Evolutionary conservation across 2,329 filamentous ascomycete species (phyloP).

Genomic region (Botrytis sinoallii): DNA sequence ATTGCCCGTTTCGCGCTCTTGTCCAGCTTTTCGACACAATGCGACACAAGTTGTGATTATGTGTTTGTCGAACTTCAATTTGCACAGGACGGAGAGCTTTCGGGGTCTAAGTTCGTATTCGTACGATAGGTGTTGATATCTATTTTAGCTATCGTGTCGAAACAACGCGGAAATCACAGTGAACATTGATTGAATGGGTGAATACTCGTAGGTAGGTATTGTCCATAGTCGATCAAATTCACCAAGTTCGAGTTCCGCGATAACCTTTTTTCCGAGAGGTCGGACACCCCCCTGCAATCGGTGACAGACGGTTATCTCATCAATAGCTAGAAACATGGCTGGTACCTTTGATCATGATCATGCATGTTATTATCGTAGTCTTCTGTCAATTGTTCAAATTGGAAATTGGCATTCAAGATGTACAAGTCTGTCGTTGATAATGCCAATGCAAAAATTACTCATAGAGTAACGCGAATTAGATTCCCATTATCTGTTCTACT

Average conservation of each 20-base stretch:
- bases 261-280: constrained; percentile 10
- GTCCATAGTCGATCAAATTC: neutral
- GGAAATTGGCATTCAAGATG: neutral
- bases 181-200: neutral
- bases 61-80: neutral
- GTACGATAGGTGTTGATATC: neutral
- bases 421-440: constrained; percentile 6
- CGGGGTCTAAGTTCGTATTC: neutral
- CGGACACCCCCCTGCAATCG: neutral
- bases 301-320: neutral
- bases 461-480: constrained; percentile 16
- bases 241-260: neutral
- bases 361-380: neutral
- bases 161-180: neutral
- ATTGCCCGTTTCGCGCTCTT: neutral
- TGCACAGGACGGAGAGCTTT: neutral
- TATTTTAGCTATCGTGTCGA: neutral
- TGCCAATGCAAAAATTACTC: neutral
- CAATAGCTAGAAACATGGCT: neutral
- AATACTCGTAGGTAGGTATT: neutral
- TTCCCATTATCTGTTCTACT: constrained; percentile 29
- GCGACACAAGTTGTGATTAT: neutral
- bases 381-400: neutral
- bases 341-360: neutral
- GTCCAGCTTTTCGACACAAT: neutral